phyloP scores from a whole-genome alignment of 2,329 filamentous ascomycete species.

The Incumbomyces delicatus region DNA sequence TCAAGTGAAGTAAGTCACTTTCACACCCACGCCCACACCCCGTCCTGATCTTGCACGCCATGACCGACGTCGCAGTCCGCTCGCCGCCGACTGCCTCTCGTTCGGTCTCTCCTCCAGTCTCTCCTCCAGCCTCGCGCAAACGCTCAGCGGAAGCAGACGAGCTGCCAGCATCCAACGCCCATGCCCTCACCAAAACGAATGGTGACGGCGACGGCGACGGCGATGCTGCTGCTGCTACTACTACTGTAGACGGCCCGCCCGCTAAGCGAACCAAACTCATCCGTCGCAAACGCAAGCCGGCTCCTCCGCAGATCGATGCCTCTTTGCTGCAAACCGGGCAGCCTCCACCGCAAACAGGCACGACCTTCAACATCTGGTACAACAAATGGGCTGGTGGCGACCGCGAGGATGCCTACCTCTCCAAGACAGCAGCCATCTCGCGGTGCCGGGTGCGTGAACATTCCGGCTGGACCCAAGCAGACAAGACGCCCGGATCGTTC shows the following conservation, averaged over 20 bases:
- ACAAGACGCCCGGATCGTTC: slow-evolving; percentile 67
- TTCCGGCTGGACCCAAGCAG: slow-evolving; percentile 67
- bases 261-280: slow-evolving; percentile 75
- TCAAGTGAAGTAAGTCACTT: too few relatives aligned
- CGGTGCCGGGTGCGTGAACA: slow-evolving; percentile 81
- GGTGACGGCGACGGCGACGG: not conserved
- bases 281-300: slow-evolving; percentile 79
- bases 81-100: too few relatives aligned
- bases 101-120: slow-evolving; percentile 1
- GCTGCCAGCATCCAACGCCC: slow-evolving; percentile 2
- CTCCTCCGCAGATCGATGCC: slow-evolving; percentile 81
- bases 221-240: too few relatives aligned
- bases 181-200: slow-evolving; percentile 15
- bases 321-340: slow-evolving; percentile 72
- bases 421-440: slow-evolving; percentile 68
- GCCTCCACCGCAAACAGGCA: slow-evolving; percentile 75
- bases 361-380: slow-evolving; percentile 97
- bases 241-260: slow-evolving; percentile 18
- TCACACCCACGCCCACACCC: too few relatives aligned
- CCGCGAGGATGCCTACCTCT: slow-evolving; percentile 80
- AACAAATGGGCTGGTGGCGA: slow-evolving; percentile 98
- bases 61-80: slow-evolving; percentile 2
- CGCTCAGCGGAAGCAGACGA: slow-evolving; percentile 17
- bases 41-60: not conserved
- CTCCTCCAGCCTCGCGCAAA: slow-evolving; percentile 16